These are phyloP conservation scores for Spiraea crenata DNA, from an alignment of 331 rosid genomes.

Conservation along the genomic window DNA sequence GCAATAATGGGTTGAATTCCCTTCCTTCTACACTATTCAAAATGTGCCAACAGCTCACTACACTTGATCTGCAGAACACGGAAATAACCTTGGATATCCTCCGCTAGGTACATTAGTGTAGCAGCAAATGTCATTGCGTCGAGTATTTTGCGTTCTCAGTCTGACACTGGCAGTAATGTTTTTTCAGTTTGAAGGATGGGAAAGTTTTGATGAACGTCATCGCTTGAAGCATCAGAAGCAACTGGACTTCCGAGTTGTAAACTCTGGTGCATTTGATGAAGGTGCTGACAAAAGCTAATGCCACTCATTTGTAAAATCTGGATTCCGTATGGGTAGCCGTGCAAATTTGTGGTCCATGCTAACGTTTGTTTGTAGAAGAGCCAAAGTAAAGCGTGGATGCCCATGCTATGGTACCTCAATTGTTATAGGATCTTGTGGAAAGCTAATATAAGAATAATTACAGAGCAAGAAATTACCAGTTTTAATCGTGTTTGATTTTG, in stretches of 20 bases:
- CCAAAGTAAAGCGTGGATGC: not conserved
- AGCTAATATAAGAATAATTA: not conserved
- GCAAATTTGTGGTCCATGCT: conserved; percentile 2
- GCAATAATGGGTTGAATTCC: conserved; percentile 72
- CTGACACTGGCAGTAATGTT: conserved; percentile 5
- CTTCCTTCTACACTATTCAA: conserved; percentile 71
- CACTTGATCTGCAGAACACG: conserved; percentile 84
- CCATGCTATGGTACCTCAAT: not conserved
- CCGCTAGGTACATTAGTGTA: conserved; percentile 56
- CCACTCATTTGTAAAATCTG: not conserved
- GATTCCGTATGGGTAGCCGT: not conserved
- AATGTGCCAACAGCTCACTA: conserved; percentile 67
- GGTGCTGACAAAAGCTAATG: conserved; percentile 82
- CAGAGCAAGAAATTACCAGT: not conserved
- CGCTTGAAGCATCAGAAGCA: conserved; percentile 84
- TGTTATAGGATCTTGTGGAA: not conserved
- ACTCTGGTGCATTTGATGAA: conserved; percentile 75
- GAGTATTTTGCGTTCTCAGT: not conserved
- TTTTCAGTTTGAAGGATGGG: conserved; percentile 88
- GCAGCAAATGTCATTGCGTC: conserved; percentile 11
- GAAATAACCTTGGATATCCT: conserved; percentile 78
- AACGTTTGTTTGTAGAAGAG: conserved; percentile 2
- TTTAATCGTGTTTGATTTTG: not conserved
- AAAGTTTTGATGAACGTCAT: conserved; percentile 64
- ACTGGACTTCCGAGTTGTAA: conserved; percentile 72